phyloP scores from a whole-genome alignment of 257 asterid species.

The Mentha longifolia region DNA sequence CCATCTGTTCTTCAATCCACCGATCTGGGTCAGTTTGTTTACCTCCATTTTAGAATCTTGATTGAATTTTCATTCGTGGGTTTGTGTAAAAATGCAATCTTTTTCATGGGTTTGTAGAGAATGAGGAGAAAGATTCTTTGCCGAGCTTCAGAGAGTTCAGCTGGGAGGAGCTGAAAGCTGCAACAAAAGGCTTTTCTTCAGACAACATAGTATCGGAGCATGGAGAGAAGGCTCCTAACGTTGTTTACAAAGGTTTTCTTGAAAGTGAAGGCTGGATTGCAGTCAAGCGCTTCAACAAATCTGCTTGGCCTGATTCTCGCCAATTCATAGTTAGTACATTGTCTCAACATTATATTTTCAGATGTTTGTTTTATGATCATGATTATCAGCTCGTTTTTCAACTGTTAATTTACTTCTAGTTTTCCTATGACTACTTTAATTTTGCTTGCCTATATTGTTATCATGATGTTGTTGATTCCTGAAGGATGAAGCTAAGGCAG shows the following conservation, averaged over 20 bases:
- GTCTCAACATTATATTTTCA: not conserved
- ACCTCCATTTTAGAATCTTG: not conserved
- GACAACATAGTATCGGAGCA: slow-evolving; percentile 71
- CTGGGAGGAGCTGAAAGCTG: slow-evolving; percentile 60
- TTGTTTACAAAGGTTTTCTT: slow-evolving; percentile 63
- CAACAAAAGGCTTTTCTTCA: slow-evolving; percentile 54
- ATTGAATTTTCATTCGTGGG: not conserved
- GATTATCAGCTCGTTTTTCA: not conserved
- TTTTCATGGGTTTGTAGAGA: slow-evolving; percentile 39
- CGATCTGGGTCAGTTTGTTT: slow-evolving; percentile 46
- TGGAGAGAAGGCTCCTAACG: slow-evolving; percentile 72
- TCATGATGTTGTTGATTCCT: slow-evolving; percentile 24
- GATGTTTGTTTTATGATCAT: not conserved
- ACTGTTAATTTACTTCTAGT: not conserved
- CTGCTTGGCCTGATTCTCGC: slow-evolving; percentile 74
- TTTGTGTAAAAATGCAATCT: slow-evolving; percentile 23
- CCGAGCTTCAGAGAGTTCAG: slow-evolving; percentile 56
- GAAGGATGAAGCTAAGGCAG: slow-evolving; percentile 65
- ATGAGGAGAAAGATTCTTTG: slow-evolving; percentile 49
- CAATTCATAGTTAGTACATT: slow-evolving; percentile 53
- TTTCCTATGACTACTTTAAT: not conserved
- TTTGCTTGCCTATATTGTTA: not conserved
- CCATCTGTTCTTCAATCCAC: slow-evolving; percentile 58
- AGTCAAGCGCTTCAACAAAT: slow-evolving; percentile 64
- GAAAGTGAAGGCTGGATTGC: slow-evolving; percentile 55